Evolutionary conservation across 192 early-diverging fungal genomes (phyloP), one percentile per base, ranked within the genome.

Genomic region (Backusella westeae): DNA sequence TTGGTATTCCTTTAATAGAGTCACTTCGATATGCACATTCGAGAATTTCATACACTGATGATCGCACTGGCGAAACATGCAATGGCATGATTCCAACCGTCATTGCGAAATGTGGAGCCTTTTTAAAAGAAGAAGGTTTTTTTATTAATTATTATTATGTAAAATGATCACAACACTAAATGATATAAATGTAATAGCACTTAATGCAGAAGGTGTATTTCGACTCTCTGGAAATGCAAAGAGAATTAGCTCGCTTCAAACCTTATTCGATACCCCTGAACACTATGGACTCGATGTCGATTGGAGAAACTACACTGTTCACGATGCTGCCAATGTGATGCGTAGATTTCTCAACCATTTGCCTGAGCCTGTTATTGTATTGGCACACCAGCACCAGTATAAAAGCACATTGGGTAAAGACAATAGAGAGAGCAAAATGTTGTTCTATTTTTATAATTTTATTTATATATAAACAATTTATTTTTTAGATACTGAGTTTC

Each of bases 161-260:
- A 52, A 23, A 52, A 41, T 63, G 46, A 15, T 23, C 26, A 69
- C 8, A 32, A 69, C 8, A 32, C 41, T 72, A 14, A 69, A 74
- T 59, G n/a, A 2, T 36, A 38, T 66, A n/a, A 32, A 39, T 39
- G 38, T 39, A 32, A 32, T 39, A 78, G 77, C 71, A 32, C 38
- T 78, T 17, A n/a, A 23, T 7, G 65, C 56, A 14, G 82, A 85
- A 80, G 93, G 93, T 34, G 90, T 94, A 34, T 94, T 94, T 80
- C 87, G 93, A n/a, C 83, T 94, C n/a, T 91, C 88, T 67, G 93
- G 93, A 49, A 92, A 91, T 65, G 86, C 91, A 59, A 91, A 89
- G 77, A 85, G 93, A 35, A 90, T 92, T 59, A 80, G 87, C 65
- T 76, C 86, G 82, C 84, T 94, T 34, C 93, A 94, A 72, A 78